These are phyloP conservation scores for Candida insectalens DNA, from an alignment of 805 yeast genomes.

Conservation along the genomic window DNA sequence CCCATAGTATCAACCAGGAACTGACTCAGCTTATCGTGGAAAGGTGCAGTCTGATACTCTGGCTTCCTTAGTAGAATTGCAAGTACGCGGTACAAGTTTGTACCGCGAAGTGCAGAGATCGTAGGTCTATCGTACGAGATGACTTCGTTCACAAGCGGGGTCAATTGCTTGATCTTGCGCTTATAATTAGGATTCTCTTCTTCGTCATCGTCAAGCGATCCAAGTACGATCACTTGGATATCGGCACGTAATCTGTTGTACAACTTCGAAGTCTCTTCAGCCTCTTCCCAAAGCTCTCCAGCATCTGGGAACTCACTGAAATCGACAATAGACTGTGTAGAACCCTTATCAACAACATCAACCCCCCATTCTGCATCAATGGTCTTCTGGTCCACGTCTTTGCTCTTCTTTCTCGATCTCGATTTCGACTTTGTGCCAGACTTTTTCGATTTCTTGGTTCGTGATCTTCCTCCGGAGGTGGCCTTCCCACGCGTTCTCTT, in stretches of 20 bases:
- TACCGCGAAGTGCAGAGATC: slow-evolving; percentile 20
- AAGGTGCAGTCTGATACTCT: slow-evolving; percentile 16
- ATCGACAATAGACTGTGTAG: slow-evolving; percentile 6
- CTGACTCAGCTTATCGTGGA: slow-evolving; percentile 10
- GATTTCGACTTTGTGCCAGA: slow-evolving; percentile 1
- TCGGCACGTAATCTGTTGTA: slow-evolving; percentile 15
- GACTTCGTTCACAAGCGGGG: slow-evolving; percentile 16
- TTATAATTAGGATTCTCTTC: slow-evolving; percentile 11
- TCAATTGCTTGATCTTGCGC: slow-evolving; percentile 11
- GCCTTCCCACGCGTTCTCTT: too few species aligned
- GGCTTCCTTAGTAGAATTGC: slow-evolving; percentile 27
- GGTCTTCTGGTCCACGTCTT: too few species aligned
- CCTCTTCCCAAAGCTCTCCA: slow-evolving; percentile 13
- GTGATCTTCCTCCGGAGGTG: slow-evolving; percentile 5
- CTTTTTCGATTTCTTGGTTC: not conserved
- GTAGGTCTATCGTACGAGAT: slow-evolving; percentile 15
- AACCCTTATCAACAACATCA: slow-evolving; percentile 13
- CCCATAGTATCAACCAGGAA: slow-evolving; percentile 19
- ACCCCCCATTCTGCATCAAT: slow-evolving; percentile 21
- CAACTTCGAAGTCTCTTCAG: slow-evolving; percentile 11
- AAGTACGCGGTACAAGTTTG: slow-evolving; percentile 24
- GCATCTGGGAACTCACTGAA: slow-evolving; percentile 13
- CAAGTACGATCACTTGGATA: slow-evolving; percentile 16
- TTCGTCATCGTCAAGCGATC: slow-evolving; percentile 3
- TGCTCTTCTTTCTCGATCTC: slow-evolving; percentile 2